Evolutionary conservation across 148 eudicot genomes (phyloP).

Genomic region (Cornus kousa): DNA sequence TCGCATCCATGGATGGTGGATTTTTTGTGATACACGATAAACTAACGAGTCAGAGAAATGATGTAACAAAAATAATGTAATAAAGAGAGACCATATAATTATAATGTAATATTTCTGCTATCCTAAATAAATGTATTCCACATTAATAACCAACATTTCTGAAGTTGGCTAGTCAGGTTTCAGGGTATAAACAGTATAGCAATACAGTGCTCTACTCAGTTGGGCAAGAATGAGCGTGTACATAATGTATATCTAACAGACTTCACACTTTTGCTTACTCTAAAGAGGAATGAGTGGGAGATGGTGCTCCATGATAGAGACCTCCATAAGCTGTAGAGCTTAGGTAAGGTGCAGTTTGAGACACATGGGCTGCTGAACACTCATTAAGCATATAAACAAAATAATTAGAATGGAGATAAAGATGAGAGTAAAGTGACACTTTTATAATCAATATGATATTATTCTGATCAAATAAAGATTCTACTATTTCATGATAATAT

Average conservation of each 20-base stretch:
- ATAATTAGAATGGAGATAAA: background rate
- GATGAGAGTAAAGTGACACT: too few species aligned
- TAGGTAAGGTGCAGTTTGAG: background rate
- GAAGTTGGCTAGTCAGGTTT: too few species aligned
- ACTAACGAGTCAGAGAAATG: too few species aligned
- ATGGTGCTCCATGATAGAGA: conserved; percentile 1
- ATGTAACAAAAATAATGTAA: too few species aligned
- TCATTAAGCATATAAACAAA: background rate
- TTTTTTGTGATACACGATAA: too few species aligned
- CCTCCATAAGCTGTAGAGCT: background rate
- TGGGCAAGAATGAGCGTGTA: background rate
- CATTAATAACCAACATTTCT: too few species aligned
- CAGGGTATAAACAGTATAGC: background rate
- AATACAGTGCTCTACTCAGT: background rate
- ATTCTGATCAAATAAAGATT: background rate
- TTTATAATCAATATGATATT: too few species aligned
- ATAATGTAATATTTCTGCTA: too few species aligned
- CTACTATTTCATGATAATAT: background rate
- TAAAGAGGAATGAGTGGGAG: background rate
- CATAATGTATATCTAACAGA: background rate
- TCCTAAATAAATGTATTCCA: too few species aligned
- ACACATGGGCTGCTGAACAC: background rate
- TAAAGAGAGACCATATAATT: too few species aligned
- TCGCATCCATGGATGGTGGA: too few species aligned
- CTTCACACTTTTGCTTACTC: background rate